Base-by-base conservation (phyloP, 768 basidiomycete species). In the Cystobasidium ongulense region DNA sequence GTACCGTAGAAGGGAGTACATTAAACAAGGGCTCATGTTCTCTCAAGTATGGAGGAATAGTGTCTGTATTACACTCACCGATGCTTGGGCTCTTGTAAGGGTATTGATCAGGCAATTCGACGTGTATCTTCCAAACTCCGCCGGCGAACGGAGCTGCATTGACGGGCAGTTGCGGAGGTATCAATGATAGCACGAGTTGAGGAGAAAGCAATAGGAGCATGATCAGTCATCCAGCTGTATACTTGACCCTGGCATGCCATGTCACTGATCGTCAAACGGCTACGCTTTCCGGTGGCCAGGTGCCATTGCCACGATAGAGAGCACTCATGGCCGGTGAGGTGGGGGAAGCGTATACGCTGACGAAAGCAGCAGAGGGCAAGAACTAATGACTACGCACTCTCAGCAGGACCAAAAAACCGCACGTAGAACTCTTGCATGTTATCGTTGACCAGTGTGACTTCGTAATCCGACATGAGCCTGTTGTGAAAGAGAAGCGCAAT, bases 391-490 rank as follows among this genome's bases (percentile, higher is more conserved):
- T n/a, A 83, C 91, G 80, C 82, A 95, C 95, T 99, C 84, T 99
- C 95, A 75, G 85, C 82, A 13, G 95, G 95, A 23, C 95, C 95
- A 77, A 90, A 86, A 84, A 99, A 99, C 75, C 89, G 88, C 77
- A 99, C 93, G 79, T 91, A 92, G 85, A 99, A 97, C 84, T 99
- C 96, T 80, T 94, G 91, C 91, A 98, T 96, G 84, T 86, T 97
- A 82, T 96, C 95, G 80, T 98, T 97, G 71, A 97, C 91, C 79
- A 99, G 88, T 46, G 87, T 91, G 74, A 99, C 96, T 81, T 99
- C 91, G 82, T 92, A 96, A 83, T 99, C 96, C 18, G 92, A 95
- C 92, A 97, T 97, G 79, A 97, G 82, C 84, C 95, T 97, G 81
- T 1, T 75, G 61, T 63, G 71, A 66, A 73, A 64, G 72, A 46